Evolutionary conservation across 78 protist genomes (phyloP).

Genomic region (Chrysochromulina parva): DNA sequence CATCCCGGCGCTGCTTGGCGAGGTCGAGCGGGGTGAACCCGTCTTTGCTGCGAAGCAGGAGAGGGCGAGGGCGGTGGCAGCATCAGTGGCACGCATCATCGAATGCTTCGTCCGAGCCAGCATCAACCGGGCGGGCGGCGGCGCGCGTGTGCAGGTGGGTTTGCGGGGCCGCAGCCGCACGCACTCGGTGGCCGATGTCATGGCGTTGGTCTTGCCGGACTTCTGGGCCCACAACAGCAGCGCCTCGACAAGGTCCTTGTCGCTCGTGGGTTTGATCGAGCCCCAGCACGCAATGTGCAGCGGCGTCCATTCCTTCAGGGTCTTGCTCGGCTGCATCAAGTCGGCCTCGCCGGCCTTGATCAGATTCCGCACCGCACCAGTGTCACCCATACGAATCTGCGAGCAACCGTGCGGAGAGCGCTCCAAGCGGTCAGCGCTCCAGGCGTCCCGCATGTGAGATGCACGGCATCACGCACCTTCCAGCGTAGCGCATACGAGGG

Average conservation of each 20-base stretch:
- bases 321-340: neutral
- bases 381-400: neutral
- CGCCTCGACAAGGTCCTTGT: neutral
- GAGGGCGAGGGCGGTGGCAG: no score
- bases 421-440: no score
- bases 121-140: no score
- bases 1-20: neutral
- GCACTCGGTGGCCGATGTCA: neutral
- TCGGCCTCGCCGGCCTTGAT: neutral
- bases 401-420: no score
- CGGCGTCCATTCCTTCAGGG: neutral
- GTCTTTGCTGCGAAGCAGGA: neutral
- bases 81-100: no score
- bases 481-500: no score
- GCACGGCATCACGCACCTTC: no score
- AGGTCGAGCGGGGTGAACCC: neutral
- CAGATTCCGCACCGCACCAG: neutral
- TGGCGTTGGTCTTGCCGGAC: neutral
- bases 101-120: no score
- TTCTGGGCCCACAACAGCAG: neutral
- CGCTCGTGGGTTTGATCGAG: neutral
- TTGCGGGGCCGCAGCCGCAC: no score
- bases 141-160: no score
- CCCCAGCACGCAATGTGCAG: slow-evolving; percentile 24
- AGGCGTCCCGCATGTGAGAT: no score